Base-by-base conservation (phyloP, 805 yeast species). In the Pichia exigua region DNA sequence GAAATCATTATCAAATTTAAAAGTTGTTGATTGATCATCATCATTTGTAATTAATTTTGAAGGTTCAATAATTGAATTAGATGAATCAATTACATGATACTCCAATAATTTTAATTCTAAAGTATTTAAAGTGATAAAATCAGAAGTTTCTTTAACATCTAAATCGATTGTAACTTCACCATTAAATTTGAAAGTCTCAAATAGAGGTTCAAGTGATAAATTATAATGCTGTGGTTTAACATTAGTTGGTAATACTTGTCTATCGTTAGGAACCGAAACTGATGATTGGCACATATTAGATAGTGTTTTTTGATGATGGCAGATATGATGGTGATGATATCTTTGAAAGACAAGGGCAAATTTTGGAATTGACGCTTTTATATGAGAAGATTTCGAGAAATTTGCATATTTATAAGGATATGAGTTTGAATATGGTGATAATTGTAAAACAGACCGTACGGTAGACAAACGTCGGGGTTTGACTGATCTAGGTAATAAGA, bases 141-240 rank as follows among this genome's bases (percentile, higher is more conserved):
- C 68, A 26, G 86, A 75, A 9, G 73, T 61, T 42, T 70, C 71
- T 18, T 62, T 61, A 43, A 79, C 81, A 10, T 67, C 66, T 46
- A 85, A 65, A 47, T 74, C 70, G 53, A 86, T 78, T 17, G 61
- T 59, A n/a, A 77, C 83, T n/a, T 62, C 63, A 26, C 88, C 87
- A 17, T 63, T 61, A 61, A 74, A 82, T 22, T 73, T 66, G 62
- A 76, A 76, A 38, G 72, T 70, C 17, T 65, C 68, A 44, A 68
- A 57, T 13, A 55, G 38, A 9, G 69, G 68, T 49, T 64, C 65
- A 42, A 82, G 69, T 10, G 81, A 72, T 44, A 92, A 66, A 52
- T 82, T 79, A 67, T 92, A 92, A 67, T 87, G 90, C 42, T 71
- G 61, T 32, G 99, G 97, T 57, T 77, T 78, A 57, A 91, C 88